Base-by-base conservation (phyloP, 2,329 filamentous ascomycete species). In the Botrytis galanthina region DNA sequence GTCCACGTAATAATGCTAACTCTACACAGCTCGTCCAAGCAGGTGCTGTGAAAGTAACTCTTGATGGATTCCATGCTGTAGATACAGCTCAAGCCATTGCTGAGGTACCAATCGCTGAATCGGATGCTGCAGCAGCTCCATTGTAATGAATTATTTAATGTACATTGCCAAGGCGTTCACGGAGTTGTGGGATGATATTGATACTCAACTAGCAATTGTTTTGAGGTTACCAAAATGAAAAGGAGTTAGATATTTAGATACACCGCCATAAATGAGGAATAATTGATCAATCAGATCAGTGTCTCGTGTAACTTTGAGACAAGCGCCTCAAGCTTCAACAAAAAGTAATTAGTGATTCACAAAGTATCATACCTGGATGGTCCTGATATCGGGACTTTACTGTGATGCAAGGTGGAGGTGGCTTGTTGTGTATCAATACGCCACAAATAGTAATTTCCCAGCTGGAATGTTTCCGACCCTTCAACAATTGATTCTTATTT, bases 21-120 rank as follows among this genome's bases (percentile, higher is more conserved):
- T 72, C 46, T 62, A 26, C 8, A 70, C 75, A 94, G 91, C 89
- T 99, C 76, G 94, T 98, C 44, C 93, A 98, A 89, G 94, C 96
- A 9, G 95, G 96, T 68, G 95, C 96, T 14, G 95, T 98, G 20
- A 93, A 90, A 73, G 91, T 98, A 70, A 94, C 93, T 0, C 83
- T 96, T 20, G 92, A 97, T 76, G 93, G 92, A 8, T 93, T 98
- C 81, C 88, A 91, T 77, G 94, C 94, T 14, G 76, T 73, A 42
- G 78, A 75, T 20, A 44, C 78, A 32, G 77, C 78, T 44, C 67
- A 74, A 70, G 76, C 77, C 48, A 46, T 79, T 48, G 78, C 79
- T 51, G 75, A 77, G 59, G 74, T 79, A 29, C 75, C 78, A 44
- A 79, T 80, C 76, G 76, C 77, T 32, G 78, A 78, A 32, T 79